phyloP scores from a whole-genome alignment of 306 rosid genomes.

The Lathyrus oleraceus region DNA sequence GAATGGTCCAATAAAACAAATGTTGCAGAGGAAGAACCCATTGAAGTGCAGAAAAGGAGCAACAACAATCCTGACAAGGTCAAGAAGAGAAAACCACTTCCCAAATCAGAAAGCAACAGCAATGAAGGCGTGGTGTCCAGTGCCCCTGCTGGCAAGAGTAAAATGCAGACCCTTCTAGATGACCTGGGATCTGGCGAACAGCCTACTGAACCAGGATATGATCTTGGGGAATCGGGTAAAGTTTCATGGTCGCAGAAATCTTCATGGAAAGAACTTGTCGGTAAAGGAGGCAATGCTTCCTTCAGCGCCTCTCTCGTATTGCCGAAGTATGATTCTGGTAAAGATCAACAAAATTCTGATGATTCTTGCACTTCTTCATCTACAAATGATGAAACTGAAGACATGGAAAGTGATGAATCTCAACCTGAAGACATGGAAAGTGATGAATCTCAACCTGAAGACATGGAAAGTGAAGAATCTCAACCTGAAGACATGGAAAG shows the following conservation, averaged over 20 bases:
- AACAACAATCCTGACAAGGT: conserved; percentile 35
- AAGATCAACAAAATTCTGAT: conserved; percentile 33
- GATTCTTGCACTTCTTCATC: conserved; percentile 23
- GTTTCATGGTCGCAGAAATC: conserved; percentile 75
- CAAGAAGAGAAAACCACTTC: conserved; percentile 50
- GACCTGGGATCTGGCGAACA: conserved; percentile 39
- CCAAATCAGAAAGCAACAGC: conserved; percentile 30
- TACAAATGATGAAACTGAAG: conserved; percentile 26
- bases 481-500: conserved; percentile 27
- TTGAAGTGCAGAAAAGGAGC: conserved; percentile 36
- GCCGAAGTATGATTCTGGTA: conserved; percentile 35
- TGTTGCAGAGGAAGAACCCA: conserved; percentile 36
- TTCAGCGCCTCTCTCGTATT: conserved; percentile 55
- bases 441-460: conserved; percentile 10
- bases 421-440: conserved; percentile 29
- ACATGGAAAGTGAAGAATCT: conserved; percentile 4
- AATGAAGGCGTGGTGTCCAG: conserved; percentile 35
- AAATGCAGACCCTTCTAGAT: conserved; percentile 29
- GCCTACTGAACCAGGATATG: conserved; percentile 38
- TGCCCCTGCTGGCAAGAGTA: conserved; percentile 33
- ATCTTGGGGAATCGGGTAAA: conserved; percentile 34
- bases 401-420: conserved; percentile 24
- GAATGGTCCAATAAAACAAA: conserved; percentile 42
- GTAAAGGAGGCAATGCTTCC: conserved; percentile 43
- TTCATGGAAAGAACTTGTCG: conserved; percentile 76